Evolutionary conservation across 495 filamentous ascomycete genomes (phyloP), one percentile per base, ranked within the genome.

Genomic region (Aspergillus kassunensis): DNA sequence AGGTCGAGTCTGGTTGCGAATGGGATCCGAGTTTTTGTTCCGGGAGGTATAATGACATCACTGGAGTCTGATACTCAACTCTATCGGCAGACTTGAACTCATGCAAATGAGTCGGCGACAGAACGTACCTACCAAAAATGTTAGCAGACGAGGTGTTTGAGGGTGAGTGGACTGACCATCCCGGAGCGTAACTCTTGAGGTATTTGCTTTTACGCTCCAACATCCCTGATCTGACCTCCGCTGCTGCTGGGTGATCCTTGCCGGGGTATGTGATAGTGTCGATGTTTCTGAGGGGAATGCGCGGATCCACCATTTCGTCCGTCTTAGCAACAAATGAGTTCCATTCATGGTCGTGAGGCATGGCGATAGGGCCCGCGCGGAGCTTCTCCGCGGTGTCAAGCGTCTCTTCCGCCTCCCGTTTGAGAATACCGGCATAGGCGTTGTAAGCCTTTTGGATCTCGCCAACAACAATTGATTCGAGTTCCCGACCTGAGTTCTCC

Each of bases 191-290:
- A 63, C 90, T 96, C 79, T 97, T 98, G 35, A 98, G 74, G 66
- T 97, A 98, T 64, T 97, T 98, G 79, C 88, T 95, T 81, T 97
- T 98, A 41, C 93, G 86, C 74, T 98, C 93, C 46, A 98, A 75
- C 72, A 95, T 85, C 1, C 93, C 93, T 6, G 88, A 87, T 42
- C 89, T 79, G 29, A 98, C 85, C 62, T 96, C 93, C 47, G 85
- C 81, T 27, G 89, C 90, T 33, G 90, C 86, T 44, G 87, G 87
- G 65, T 96, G 89, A 61, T 95, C 81, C 58, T 87, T 87, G 13
- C 93, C 93, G n/a, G 92, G 91, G 67, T 97, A 98, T 30, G 87
- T 82, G 58, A 98, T 95, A 59, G 87, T 85, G 59, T 96, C 82
- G 15, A 90, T 67, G 33, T 84, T 80, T 41, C 93, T 81, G 35